Percentiles rank a stretch among this genome's conserved stretches.
These are phyloP conservation scores for Adansonia rubrostipa DNA, from an alignment of 441 rosid genomes.

Conservation along the genomic window DNA sequence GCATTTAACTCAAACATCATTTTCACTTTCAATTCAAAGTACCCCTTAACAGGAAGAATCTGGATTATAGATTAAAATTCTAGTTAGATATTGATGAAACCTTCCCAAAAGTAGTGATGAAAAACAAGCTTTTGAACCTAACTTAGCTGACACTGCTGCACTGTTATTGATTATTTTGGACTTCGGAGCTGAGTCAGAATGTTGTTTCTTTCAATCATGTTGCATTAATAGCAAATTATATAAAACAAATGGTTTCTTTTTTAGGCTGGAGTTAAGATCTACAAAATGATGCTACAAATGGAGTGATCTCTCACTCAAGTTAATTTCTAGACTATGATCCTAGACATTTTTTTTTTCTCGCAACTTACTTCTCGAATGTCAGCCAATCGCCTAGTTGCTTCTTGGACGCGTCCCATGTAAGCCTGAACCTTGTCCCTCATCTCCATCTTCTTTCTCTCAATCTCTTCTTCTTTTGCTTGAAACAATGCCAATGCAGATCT, in stretches of 20 bases:
- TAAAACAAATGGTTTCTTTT: background rate
- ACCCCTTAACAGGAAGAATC: background rate
- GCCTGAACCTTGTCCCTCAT: conserved; percentile 55
- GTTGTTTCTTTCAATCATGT: background rate
- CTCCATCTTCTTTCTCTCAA: conserved; percentile 67
- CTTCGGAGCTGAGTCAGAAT: too few species aligned
- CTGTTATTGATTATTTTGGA: too few species aligned
- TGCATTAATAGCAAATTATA: background rate
- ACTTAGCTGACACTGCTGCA: too few species aligned
- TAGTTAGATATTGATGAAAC: background rate
- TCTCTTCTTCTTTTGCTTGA: conserved; percentile 71
- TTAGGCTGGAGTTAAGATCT: background rate
- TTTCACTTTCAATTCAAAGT: background rate
- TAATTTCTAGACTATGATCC: background rate
- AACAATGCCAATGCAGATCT: conserved; percentile 61
- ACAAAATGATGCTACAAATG: background rate
- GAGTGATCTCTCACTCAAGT: too few species aligned
- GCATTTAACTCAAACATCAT: background rate
- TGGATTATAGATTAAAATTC: background rate
- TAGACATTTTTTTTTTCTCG: background rate
- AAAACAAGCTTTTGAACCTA: background rate
- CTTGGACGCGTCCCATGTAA: conserved; percentile 60
- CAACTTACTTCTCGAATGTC: conserved; percentile 69
- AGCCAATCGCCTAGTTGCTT: conserved; percentile 59
- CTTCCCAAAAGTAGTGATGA: background rate